Evolutionary conservation across 306 rosid species (phyloP).

Genomic region (Betula pendula): DNA sequence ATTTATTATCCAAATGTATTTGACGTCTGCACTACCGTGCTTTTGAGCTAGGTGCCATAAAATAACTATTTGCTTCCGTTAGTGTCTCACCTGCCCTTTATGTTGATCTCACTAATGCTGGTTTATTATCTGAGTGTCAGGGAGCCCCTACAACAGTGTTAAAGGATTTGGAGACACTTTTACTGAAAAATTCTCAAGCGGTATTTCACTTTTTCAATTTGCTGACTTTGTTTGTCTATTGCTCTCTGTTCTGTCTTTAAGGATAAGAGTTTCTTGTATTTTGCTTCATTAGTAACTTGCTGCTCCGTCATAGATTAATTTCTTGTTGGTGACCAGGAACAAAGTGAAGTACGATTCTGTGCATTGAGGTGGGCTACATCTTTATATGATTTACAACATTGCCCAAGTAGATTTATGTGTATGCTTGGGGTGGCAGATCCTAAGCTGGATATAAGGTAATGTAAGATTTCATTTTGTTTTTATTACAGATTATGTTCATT

Average conservation of each 20-base stretch:
- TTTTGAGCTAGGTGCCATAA: not conserved
- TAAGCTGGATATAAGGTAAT: constrained; percentile 88
- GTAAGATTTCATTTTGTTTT: constrained; percentile 11
- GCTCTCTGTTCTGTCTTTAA: not conserved
- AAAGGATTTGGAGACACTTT: constrained; percentile 74
- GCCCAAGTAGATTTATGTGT: constrained; percentile 90
- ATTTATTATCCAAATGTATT: not conserved
- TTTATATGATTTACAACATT: constrained; percentile 77
- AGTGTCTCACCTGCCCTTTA: constrained; percentile 1
- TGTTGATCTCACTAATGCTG: constrained; percentile 23
- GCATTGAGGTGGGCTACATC: constrained; percentile 90
- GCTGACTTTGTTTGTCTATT: constrained; percentile 10
- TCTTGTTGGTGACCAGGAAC: constrained; percentile 60
- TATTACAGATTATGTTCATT: not conserved
- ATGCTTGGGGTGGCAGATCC: constrained; percentile 84
- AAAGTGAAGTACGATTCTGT: constrained; percentile 88
- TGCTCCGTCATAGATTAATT: constrained; percentile 17
- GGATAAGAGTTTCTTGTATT: not conserved
- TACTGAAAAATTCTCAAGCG: constrained; percentile 71
- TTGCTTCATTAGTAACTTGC: constrained; percentile 6
- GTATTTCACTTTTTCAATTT: constrained; percentile 42
- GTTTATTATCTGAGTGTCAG: constrained; percentile 47
- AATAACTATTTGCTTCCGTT: not conserved
- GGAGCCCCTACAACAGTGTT: constrained; percentile 68
- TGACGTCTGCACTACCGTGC: not conserved